phyloP scores from a whole-genome alignment of 768 basidiomycete genomes.

The Boletus vermiculosoides region DNA sequence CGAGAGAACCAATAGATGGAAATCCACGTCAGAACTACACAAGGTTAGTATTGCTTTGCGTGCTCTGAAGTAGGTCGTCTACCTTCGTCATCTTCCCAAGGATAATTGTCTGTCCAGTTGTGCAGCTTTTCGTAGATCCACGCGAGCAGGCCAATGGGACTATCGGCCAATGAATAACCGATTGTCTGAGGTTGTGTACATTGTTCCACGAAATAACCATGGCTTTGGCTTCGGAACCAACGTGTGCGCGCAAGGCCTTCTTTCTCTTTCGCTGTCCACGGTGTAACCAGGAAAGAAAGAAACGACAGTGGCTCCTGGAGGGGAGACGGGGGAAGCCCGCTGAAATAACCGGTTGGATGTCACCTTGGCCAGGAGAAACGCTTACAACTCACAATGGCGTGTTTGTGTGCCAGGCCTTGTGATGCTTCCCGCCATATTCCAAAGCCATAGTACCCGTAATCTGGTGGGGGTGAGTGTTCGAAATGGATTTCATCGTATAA shows the following conservation, averaged over 20 bases:
- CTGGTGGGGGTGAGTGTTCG: too few species aligned
- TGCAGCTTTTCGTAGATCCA: constrained; percentile 54
- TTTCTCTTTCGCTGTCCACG: constrained; percentile 15
- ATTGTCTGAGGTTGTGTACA: constrained; percentile 50
- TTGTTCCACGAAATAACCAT: constrained; percentile 33
- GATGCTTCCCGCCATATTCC: too few species aligned
- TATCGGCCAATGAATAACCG: constrained; percentile 54
- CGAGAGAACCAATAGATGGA: constrained; percentile 61
- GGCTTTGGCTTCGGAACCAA: constrained; percentile 21
- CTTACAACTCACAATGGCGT: too few species aligned
- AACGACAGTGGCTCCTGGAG: constrained; percentile 23
- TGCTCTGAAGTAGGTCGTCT: constrained; percentile 6
- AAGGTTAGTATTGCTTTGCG: background rate
- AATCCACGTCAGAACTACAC: constrained; percentile 39
- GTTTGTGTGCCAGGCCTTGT: too few species aligned
- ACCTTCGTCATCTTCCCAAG: constrained; percentile 58
- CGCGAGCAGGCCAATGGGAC: constrained; percentile 50
- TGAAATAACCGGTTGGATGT: too few species aligned
- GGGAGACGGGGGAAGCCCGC: too few species aligned
- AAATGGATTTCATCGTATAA: too few species aligned
- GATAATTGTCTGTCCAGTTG: constrained; percentile 48
- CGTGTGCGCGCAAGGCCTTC: constrained; percentile 18
- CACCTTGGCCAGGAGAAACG: too few species aligned
- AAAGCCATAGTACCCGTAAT: too few species aligned
- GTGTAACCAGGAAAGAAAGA: constrained; percentile 25